These are phyloP conservation scores for Moesziomyces sp. DNA, from an alignment of 1,284 basidiomycete genomes.

Conservation along the genomic window DNA sequence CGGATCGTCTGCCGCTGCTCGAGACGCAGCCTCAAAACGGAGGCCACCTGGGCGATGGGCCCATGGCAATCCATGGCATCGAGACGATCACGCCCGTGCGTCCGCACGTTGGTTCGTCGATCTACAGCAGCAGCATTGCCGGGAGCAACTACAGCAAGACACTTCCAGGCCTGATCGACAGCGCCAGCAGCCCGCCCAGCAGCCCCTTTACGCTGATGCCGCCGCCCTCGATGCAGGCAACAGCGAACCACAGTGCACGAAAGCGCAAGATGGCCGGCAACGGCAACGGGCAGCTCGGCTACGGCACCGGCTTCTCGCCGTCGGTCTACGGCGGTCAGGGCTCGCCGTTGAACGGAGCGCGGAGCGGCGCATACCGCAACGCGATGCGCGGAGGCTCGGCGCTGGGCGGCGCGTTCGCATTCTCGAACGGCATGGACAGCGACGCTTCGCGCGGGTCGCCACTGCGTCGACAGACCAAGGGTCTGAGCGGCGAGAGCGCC, in stretches of 20 bases:
- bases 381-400: slow-evolving; percentile 25
- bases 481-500: slow-evolving; percentile 11
- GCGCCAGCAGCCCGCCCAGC: slow-evolving; percentile 58
- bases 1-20: slow-evolving; percentile 42
- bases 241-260: slow-evolving; percentile 50
- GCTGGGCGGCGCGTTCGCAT: slow-evolving; percentile 39
- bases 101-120: slow-evolving; percentile 26
- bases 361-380: slow-evolving; percentile 2
- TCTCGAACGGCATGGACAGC: slow-evolving; percentile 32
- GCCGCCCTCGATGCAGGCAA: slow-evolving; percentile 49
- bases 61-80: slow-evolving; percentile 29
- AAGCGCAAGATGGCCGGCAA: slow-evolving; percentile 53
- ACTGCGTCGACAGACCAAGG: slow-evolving; percentile 37
- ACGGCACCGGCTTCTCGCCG: slow-evolving; percentile 39
- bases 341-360: slow-evolving; percentile 11
- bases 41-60: slow-evolving; percentile 8
- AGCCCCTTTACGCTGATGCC: slow-evolving; percentile 58
- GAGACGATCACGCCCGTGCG: slow-evolving; percentile 49
- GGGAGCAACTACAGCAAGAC: slow-evolving; percentile 46
- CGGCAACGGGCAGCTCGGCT: slow-evolving; percentile 37
- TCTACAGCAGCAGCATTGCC: slow-evolving; percentile 49
- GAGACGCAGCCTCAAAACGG: slow-evolving; percentile 39
- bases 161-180: slow-evolving; percentile 57
- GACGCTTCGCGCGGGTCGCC: slow-evolving; percentile 43
- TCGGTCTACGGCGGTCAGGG: slow-evolving; percentile 34